These are phyloP conservation scores for Ganoderma multipileum DNA, from an alignment of 1,284 basidiomycete species.

Conservation along the genomic window DNA sequence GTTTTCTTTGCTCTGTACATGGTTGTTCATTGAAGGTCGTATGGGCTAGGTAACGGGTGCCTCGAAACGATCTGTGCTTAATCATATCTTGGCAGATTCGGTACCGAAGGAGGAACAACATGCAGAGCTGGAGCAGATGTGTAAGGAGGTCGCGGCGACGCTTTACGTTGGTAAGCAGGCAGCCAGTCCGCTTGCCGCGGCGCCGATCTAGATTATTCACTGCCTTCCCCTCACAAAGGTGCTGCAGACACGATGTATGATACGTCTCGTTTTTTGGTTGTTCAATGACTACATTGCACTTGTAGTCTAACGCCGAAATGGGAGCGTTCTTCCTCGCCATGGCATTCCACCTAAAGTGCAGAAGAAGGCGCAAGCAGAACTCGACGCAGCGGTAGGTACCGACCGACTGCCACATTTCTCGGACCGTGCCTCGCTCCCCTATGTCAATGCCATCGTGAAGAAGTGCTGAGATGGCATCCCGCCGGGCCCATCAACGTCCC, in stretches of 20 bases:
- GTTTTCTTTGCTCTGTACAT: background rate
- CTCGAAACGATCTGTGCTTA: conserved; percentile 14
- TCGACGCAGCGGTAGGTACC: conserved; percentile 39
- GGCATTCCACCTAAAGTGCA: conserved; percentile 40
- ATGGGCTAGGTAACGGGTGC: background rate
- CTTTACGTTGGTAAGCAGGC: conserved; percentile 24
- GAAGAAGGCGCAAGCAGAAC: conserved; percentile 39
- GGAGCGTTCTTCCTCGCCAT: conserved; percentile 39
- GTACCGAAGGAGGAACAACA: conserved; percentile 7
- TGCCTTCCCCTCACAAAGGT: background rate
- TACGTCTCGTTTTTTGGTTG: background rate
- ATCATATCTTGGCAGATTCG: conserved; percentile 6
- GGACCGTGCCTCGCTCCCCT: conserved; percentile 27
- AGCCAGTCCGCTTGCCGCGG: background rate
- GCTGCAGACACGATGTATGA: background rate
- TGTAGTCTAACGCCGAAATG: background rate
- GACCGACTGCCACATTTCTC: conserved; percentile 40
- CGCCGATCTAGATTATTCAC: background rate
- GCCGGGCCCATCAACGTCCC: conserved; percentile 8
- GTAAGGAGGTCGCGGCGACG: conserved; percentile 16
- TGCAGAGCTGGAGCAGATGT: background rate
- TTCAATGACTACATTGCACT: background rate
- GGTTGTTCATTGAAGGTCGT: background rate
- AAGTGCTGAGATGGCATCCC: too few species aligned
- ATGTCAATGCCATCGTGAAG: too few species aligned